Base-by-base conservation (phyloP, 768 basidiomycete genomes). In the Russula sp. region DNA sequence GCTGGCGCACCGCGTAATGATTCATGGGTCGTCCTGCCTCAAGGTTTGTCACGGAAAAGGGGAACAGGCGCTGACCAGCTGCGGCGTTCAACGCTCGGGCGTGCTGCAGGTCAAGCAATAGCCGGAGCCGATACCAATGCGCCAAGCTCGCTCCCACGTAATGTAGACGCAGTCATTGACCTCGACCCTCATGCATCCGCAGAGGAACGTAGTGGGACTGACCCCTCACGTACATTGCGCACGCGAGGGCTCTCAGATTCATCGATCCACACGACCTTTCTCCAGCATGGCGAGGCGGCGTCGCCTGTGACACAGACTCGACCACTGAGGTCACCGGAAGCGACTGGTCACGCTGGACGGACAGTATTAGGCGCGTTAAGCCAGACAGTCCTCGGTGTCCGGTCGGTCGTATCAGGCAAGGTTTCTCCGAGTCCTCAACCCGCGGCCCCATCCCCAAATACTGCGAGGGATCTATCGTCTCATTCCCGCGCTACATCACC, bases 181-280 rank as follows among this genome's bases (percentile, higher is more conserved):
- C 20, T 34, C 9, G 66, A 69, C 42, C 38, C 58, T 13, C 44
- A 52, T 76, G 78, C 40, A 75, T 73, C 44, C 75, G 71, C 11
- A 78, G 81, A 77, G 65, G 71, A 76, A 78, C 84, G 65, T 67
- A 72, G 32, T 63, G 83, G 44, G 77, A 81, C 5, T 79, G 63
- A 71, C 11, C 73, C 76, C 3, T 73, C 87, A 54, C 84, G 85
- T 24, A 84, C 86, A 20, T 77, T 94, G 8, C 83, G 85, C 44
- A 82, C 88, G 32, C 83, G 95, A 59, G 93, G 94, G 2, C 75
- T 97, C 56, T 93, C 91, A 2, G 96, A 98, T 73, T 95, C 94
- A 0, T 95, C 92, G 2, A 94, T 98, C 65, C 90, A 87, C 66
- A 89, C 92, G 5, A 92, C 92, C 0, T 96, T 90, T 75, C 77